Percentiles rank a stretch among this genome's conserved stretches.
Evolutionary conservation across 139 green algal species (phyloP).

Genomic region (Raphidocelis subcapitata): DNA sequence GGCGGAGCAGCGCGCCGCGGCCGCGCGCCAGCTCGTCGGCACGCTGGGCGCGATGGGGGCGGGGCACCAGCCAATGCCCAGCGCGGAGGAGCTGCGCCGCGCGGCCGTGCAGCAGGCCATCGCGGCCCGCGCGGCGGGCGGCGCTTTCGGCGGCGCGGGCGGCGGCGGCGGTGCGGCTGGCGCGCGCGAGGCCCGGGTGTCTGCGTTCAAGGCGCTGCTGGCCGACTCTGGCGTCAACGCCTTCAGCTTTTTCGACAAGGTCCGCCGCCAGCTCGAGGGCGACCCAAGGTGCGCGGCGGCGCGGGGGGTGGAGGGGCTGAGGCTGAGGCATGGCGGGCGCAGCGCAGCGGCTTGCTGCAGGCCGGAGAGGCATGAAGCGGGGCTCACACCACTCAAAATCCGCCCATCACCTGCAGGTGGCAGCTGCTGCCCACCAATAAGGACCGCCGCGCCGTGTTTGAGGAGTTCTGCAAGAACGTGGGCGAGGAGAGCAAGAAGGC

Average conservation of each 20-base stretch:
- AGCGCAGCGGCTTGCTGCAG: no score
- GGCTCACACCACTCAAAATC: no score
- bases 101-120: slow-evolving; percentile 15
- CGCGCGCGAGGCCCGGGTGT: slow-evolving; percentile 19
- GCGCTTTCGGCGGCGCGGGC: no score
- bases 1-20: slow-evolving; percentile 18
- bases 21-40: slow-evolving; percentile 6
- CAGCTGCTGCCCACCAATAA: slow-evolving; percentile 49
- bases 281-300: background rate
- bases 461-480: slow-evolving; percentile 72
- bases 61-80: background rate
- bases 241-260: slow-evolving; percentile 31
- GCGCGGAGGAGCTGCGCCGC: slow-evolving; percentile 15
- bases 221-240: slow-evolving; percentile 36
- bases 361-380: no score
- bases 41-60: background rate
- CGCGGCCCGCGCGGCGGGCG: background rate
- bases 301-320: no score
- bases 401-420: no score
- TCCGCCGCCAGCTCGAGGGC: slow-evolving; percentile 17
- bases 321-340: no score
- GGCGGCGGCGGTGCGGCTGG: no score
- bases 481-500: slow-evolving; percentile 31
- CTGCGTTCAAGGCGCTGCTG: slow-evolving; percentile 66
- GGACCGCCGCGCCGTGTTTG: slow-evolving; percentile 68